Percentiles rank a stretch among this genome's conserved stretches.
These are phyloP conservation scores for Haplosporangium sp. DNA, from an alignment of 371 early-diverging fungal species.

Conservation along the genomic window DNA sequence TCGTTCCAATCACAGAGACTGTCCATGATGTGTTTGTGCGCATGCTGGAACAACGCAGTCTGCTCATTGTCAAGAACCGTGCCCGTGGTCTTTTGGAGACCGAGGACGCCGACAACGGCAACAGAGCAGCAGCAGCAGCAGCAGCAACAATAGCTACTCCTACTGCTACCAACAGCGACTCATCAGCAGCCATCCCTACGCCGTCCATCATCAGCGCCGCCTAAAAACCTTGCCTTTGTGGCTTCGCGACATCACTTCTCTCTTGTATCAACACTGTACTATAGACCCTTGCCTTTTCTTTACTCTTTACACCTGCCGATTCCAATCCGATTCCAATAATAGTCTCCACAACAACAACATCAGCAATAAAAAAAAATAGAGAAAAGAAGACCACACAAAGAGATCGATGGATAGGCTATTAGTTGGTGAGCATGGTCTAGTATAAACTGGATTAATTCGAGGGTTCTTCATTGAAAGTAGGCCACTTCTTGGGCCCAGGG, in stretches of 20 bases:
- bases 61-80: constrained; percentile 51
- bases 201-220: no score
- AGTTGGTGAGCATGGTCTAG: no score
- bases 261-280: no score
- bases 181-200: not conserved
- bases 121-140: not conserved
- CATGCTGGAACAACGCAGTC: constrained; percentile 43
- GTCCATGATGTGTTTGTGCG: constrained; percentile 51
- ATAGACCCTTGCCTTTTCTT: no score
- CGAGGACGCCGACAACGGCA: constrained; percentile 11
- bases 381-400: no score
- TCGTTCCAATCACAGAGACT: constrained; percentile 35
- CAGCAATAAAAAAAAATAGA: not conserved
- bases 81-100: constrained; percentile 36
- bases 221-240: no score
- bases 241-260: no score
- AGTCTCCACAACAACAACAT: not conserved
- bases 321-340: no score
- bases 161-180: not conserved
- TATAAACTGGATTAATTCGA: constrained; percentile 18
- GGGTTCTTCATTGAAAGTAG: constrained; percentile 39
- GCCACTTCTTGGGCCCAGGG: constrained; percentile 69
- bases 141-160: not conserved
- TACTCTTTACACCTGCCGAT: no score
- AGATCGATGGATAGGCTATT: no score